These are phyloP conservation scores for Boletus pseudo-olivaceus DNA, from an alignment of 768 basidiomycete genomes.

Conservation along the genomic window DNA sequence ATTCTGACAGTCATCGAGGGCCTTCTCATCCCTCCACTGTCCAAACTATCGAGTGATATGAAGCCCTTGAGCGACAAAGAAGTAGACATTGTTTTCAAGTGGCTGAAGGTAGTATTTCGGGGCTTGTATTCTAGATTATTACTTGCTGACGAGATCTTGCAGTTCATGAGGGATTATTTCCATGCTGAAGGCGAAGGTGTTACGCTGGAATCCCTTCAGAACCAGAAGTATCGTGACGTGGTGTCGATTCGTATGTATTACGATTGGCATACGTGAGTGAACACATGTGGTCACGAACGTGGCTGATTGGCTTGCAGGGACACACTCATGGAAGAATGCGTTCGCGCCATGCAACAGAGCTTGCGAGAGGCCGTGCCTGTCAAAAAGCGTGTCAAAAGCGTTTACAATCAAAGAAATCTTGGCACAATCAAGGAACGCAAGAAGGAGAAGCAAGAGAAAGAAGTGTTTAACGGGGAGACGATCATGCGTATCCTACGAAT, in stretches of 20 bases:
- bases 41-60: conserved; percentile 84
- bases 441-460: conserved; percentile 79
- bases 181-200: conserved; percentile 92
- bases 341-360: conserved; percentile 89
- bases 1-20: conserved; percentile 82
- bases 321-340: conserved; percentile 90
- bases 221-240: conserved; percentile 91
- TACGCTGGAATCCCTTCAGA: conserved; percentile 80
- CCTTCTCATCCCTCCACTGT: conserved; percentile 86
- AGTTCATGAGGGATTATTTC: conserved; percentile 96
- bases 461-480: conserved; percentile 76
- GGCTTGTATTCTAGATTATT: background rate
- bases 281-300: conserved; percentile 1
- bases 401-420: conserved; percentile 88
- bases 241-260: conserved; percentile 91
- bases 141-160: background rate
- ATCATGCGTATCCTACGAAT: conserved; percentile 94
- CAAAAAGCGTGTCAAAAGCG: conserved; percentile 89
- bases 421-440: conserved; percentile 95
- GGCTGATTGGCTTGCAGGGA: conserved; percentile 45
- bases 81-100: conserved; percentile 98
- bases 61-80: conserved; percentile 92
- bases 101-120: conserved; percentile 69
- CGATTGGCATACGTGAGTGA: conserved; percentile 85
- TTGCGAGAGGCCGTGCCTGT: conserved; percentile 69